These are phyloP conservation scores for Apophysomyces sp. DNA, from an alignment of 371 early-diverging fungal species.

Conservation along the genomic window DNA sequence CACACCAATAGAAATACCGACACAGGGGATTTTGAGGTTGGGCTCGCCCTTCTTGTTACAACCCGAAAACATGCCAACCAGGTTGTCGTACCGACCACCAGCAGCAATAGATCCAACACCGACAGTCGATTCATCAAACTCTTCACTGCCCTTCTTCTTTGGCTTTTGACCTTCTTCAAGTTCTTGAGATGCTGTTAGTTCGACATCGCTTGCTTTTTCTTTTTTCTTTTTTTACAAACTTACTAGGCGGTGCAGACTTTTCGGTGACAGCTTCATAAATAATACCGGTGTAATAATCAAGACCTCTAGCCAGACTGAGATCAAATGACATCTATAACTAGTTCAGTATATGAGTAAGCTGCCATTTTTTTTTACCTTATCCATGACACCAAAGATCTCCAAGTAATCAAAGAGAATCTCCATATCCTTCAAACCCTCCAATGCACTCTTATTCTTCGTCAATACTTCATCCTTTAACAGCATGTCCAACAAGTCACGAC, in stretches of 20 bases:
- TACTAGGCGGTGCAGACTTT: conserved; percentile 42
- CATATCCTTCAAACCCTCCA: conserved; percentile 90
- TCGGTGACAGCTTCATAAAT: conserved; percentile 96
- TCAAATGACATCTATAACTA: conserved; percentile 77
- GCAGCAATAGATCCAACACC: conserved; percentile 99
- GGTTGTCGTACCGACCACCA: conserved; percentile 98
- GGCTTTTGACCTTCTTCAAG: conserved; percentile 36
- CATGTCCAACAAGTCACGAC: conserved; percentile 70
- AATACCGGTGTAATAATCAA: conserved; percentile 99
- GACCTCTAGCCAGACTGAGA: conserved; percentile 94
- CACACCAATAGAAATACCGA: conserved; percentile 97
- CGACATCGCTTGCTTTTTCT: too few species aligned
- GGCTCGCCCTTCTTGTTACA: conserved; percentile 62
- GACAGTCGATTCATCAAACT: conserved; percentile 67
- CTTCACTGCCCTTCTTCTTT: conserved; percentile 47
- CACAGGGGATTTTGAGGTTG: conserved; percentile 88
- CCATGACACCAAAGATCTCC: conserved; percentile 73
- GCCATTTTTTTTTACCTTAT: conserved; percentile 41
- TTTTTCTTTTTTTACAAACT: too few species aligned
- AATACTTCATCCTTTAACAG: conserved; percentile 65
- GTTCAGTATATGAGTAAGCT: background rate
- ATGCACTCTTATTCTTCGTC: conserved; percentile 68
- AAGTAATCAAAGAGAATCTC: conserved; percentile 81
- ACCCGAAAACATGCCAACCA: conserved; percentile 93
- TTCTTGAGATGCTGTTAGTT: too few species aligned